A percentile compares a stretch with the other conserved stretches of the same genome.
These are phyloP conservation scores for Simmondsia chinensis DNA, from an alignment of 148 eudicot species.

Conservation along the genomic window DNA sequence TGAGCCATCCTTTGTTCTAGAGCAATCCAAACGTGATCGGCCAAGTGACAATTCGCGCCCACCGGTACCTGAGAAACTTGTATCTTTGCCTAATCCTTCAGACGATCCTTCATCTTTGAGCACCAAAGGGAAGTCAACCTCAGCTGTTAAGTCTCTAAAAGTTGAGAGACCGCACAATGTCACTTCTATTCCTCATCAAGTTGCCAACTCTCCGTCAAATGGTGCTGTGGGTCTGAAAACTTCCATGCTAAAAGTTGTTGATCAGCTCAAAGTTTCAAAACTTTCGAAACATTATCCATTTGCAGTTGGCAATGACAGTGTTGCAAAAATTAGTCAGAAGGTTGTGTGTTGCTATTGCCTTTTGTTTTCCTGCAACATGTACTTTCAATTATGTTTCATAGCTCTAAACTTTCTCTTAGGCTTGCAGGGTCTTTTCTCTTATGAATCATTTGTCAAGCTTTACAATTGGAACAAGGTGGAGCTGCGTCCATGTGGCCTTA, in stretches of 20 bases:
- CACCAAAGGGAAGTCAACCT: slow-evolving; percentile 11
- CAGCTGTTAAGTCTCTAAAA: slow-evolving; percentile 20
- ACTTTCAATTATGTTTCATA: slow-evolving; percentile 6
- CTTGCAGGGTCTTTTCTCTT: slow-evolving; percentile 66
- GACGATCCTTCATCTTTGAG: slow-evolving; percentile 21
- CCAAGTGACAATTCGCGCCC: slow-evolving; percentile 7
- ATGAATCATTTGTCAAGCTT: slow-evolving; percentile 76
- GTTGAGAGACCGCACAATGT: slow-evolving; percentile 8
- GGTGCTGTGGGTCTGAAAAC: slow-evolving; percentile 35
- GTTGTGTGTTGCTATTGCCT: slow-evolving; percentile 18
- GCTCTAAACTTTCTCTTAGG: slow-evolving; percentile 7
- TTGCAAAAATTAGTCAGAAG: slow-evolving; percentile 37
- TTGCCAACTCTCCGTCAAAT: slow-evolving; percentile 14
- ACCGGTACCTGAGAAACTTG: slow-evolving; percentile 14
- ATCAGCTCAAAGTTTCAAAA: slow-evolving; percentile 38
- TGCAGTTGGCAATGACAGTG: slow-evolving; percentile 29
- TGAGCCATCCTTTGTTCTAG: slow-evolving; percentile 10
- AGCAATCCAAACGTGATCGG: slow-evolving; percentile 9
- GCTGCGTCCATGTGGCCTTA: slow-evolving; percentile 58
- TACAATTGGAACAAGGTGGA: slow-evolving; percentile 77
- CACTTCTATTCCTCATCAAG: slow-evolving; percentile 15
- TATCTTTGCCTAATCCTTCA: slow-evolving; percentile 13
- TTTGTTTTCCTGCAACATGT: neutral
- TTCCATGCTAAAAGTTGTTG: slow-evolving; percentile 48
- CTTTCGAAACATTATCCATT: slow-evolving; percentile 19